These are phyloP conservation scores for Puccinia novopanici DNA, from an alignment of 1,284 basidiomycete species.

Conservation along the genomic window DNA sequence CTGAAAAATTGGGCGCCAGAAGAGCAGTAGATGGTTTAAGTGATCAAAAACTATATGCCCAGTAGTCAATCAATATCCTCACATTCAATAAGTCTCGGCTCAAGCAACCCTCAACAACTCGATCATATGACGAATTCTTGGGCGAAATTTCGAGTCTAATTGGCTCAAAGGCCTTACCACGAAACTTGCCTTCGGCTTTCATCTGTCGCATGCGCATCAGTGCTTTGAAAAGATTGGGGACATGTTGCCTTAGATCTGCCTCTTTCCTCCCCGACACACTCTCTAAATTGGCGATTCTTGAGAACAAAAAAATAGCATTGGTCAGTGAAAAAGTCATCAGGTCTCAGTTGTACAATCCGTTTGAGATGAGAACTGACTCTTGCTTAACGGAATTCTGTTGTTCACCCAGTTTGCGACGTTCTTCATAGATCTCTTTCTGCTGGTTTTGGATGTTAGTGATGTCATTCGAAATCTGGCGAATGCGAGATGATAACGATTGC, in stretches of 20 bases:
- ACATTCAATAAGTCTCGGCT: conserved; percentile 36
- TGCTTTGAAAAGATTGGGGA: conserved; percentile 14
- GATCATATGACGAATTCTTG: conserved; percentile 21
- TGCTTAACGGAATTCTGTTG: neutral
- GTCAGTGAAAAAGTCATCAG: neutral
- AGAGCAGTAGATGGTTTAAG: neutral
- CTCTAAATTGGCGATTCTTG: conserved; percentile 13
- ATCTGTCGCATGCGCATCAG: conserved; percentile 28
- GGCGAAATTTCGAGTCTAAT: conserved; percentile 34
- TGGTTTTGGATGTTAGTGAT: neutral
- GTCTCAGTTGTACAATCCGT: neutral
- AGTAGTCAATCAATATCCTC: neutral
- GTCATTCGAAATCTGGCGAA: conserved; percentile 23
- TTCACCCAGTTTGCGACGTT: neutral
- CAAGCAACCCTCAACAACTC: conserved; percentile 39
- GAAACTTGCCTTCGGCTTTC: conserved; percentile 35
- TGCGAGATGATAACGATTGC: conserved; percentile 30
- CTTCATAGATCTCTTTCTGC: conserved; percentile 42
- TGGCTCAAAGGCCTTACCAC: conserved; percentile 44
- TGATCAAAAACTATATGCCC: neutral
- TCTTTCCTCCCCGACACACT: conserved; percentile 45
- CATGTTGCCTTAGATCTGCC: neutral
- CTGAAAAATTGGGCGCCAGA: neutral
- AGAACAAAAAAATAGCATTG: neutral
- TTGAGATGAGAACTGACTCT: conserved; percentile 13